Base-by-base conservation (phyloP, 2,329 filamentous ascomycete species). In the Microsporum ferrugineum region DNA sequence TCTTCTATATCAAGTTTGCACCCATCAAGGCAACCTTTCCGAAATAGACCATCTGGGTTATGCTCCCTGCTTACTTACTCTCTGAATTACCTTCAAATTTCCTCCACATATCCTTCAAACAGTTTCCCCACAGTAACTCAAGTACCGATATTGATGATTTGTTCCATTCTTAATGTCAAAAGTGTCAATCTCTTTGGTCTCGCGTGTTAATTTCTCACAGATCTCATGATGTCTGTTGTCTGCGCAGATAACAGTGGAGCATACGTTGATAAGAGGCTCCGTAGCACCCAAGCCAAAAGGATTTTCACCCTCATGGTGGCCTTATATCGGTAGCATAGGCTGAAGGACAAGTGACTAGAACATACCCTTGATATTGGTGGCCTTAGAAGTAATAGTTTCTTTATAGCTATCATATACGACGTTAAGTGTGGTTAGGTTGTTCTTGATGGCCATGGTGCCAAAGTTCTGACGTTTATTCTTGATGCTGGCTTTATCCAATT, bases 371-470 rank as follows among this genome's bases (percentile, higher is more conserved):
- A 71, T 63, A 0, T 64, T 64, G 12, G 51, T 60, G 12, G 59
- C 61, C 5, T 65, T 65, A 34, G 74, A 63, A 31, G 61, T 43
- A 53, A 72, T 68, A 12, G 68, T 65, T 58, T 71, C 62, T 12
- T 49, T 51, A 56, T 72, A 74, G 1, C 67, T 67, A 27, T 63
- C 57, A 58, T 75, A 68, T 0, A 63, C 61, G 5, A 66, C 69
- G 6, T 61, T 45, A 3, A 74, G 51, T 1, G 72, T 74, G 17
- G 64, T 63, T 10, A 34, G 38, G 23, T 73, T 69, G 39, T 73
- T 74, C 56, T 70, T 69, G 51, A 73, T 66, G 5, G 72, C 75
- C 23, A 71, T 74, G 0, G 68, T 74, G 8, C 63, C 70, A 33
- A 71, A 71, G 2, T 66, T 62, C 58, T 75, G 72, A 7, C 70